Evolutionary conservation across 2,329 filamentous ascomycete species (phyloP), one percentile per base, ranked within the genome.

Genomic region (Calonectria naviculata): DNA sequence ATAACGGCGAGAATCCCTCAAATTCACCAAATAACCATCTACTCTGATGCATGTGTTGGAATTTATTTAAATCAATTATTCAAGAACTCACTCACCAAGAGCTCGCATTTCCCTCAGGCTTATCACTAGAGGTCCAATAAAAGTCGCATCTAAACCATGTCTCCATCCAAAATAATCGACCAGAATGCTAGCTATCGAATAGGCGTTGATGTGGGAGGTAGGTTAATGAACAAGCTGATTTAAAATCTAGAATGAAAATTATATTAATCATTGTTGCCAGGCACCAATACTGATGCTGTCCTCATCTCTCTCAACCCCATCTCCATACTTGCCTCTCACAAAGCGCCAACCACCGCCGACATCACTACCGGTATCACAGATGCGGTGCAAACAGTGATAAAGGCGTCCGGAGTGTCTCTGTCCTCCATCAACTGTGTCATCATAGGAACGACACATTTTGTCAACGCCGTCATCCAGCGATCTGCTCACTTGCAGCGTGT

Each of bases 391-490:
- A 76, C 79, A 17, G 82, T 86, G 75, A 80, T 87, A 38, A 52
- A 73, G 6, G 58, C 76, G 5, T 73, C 77, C 5, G 29, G 46
- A 7, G 72, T 81, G 28, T 49, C 72, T 28, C 78, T 81, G 4
- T 73, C 74, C 0, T 74, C 81, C 28, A 80, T 87, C 36, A 81
- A 82, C 12, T 84, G 82, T 67, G 81, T 86, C 24, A 85, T 82
- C 8, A 85, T 88, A 71, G 86, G 86, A 52, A 87, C 85, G 4
- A 89, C 87, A 1, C 87, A 89, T 67, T 89, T 89, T 72, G 83
- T 89, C 73, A 89, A 89, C 70, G 87, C 87, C 24, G 85, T 89
- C 2, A 80, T 89, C 0, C 86, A 89, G 77, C 80, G 84, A 24
- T 86, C 88, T 69, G 78, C 79, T 19, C 65, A 80, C 4, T 81